phyloP scores from a whole-genome alignment of 495 filamentous ascomycete species.

The Penicillium ochrochloron region DNA sequence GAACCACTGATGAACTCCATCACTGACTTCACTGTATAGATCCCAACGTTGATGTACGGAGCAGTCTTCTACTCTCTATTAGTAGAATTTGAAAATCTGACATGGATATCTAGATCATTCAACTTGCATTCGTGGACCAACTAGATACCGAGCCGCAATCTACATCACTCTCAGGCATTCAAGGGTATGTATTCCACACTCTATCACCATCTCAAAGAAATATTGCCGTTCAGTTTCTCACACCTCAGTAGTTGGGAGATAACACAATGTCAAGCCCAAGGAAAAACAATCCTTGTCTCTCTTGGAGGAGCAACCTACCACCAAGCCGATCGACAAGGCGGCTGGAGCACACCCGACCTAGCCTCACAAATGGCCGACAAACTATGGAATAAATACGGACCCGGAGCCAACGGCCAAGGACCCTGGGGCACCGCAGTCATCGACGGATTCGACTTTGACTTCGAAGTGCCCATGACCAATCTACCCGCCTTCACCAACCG shows the following conservation, averaged over 20 bases:
- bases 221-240: background rate
- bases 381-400: constrained; percentile 12
- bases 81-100: background rate
- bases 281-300: constrained; percentile 13
- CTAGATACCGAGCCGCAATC: constrained; percentile 3
- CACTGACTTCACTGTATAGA: background rate
- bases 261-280: constrained; percentile 15
- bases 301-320: constrained; percentile 8
- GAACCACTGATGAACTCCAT: background rate
- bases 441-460: constrained; percentile 16
- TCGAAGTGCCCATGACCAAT: constrained; percentile 14
- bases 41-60: constrained; percentile 8
- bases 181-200: background rate
- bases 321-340: constrained; percentile 4
- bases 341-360: constrained; percentile 7
- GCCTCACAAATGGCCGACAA: constrained; percentile 8
- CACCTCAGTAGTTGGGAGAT: background rate
- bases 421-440: background rate
- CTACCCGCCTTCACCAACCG: constrained; percentile 11
- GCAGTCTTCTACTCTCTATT: background rate
- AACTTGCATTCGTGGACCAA: constrained; percentile 13
- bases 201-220: background rate
- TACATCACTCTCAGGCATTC: background rate
- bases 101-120: constrained; percentile 4
- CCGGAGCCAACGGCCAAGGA: background rate